Percentiles rank a stretch among this genome's conserved stretches.
Evolutionary conservation across 805 yeast species (phyloP).

Genomic region (Tetrapisispora pingtungensis): DNA sequence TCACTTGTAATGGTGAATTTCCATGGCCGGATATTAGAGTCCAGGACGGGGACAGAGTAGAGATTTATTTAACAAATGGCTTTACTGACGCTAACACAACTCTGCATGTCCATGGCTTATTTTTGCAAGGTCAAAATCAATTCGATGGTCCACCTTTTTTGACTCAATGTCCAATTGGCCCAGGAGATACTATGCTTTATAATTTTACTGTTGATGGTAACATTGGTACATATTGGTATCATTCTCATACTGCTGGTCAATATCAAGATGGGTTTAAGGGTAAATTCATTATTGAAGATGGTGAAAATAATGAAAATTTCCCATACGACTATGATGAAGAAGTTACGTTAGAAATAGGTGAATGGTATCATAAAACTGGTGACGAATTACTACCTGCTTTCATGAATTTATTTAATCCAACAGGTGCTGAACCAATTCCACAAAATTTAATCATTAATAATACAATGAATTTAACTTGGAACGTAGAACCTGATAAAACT

Average conservation of each 20-base stretch:
- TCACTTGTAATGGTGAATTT: conserved; percentile 41
- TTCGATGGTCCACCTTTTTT: conserved; percentile 91
- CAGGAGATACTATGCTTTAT: conserved; percentile 63
- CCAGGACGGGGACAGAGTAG: conserved; percentile 67
- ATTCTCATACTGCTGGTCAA: conserved; percentile 83
- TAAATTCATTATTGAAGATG: conserved; percentile 63
- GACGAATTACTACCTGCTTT: conserved; percentile 44
- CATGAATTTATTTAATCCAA: conserved; percentile 72
- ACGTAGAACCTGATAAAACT: conserved; percentile 75
- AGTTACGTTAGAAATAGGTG: conserved; percentile 54
- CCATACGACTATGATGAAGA: conserved; percentile 80
- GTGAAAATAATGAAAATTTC: conserved; percentile 37
- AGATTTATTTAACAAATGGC: conserved; percentile 67
- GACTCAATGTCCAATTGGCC: conserved; percentile 87
- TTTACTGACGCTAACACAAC: conserved; percentile 53
- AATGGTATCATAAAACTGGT: conserved; percentile 73
- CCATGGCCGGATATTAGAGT: conserved; percentile 85
- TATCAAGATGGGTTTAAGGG: conserved; percentile 92
- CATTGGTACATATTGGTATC: conserved; percentile 94
- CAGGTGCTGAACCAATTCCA: conserved; percentile 98
- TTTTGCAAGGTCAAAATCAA: conserved; percentile 54
- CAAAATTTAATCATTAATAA: conserved; percentile 70
- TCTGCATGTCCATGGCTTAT: conserved; percentile 90
- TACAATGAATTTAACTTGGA: conserved; percentile 65
- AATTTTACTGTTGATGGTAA: conserved; percentile 79